Evolutionary conservation across 225 moss, liverwort and hornwort species (phyloP), one percentile per base, ranked within the genome.

Genomic region (Rhytidiadelphus loreus): DNA sequence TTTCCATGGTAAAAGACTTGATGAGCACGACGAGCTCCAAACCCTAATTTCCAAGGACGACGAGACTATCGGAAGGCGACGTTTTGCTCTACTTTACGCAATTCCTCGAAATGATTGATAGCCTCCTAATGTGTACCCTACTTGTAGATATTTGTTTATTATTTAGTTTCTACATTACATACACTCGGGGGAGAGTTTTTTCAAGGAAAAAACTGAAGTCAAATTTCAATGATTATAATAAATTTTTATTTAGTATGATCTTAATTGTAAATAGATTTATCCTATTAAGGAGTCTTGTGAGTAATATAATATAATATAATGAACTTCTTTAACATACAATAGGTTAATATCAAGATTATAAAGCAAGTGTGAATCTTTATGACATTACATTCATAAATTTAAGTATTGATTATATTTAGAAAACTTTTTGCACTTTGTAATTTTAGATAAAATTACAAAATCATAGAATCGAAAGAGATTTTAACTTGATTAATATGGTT

Each of bases 11-110:
- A 57, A 14, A 48, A 44, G 35, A 37, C 72, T 76, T 72, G 41
- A 43, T 39, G 41, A 57, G 76, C 56, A 56, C 76, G 83, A 77
- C 56, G 83, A 88, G 83, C 88, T 77, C 88, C 88, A 58, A 88
- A 88, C 65, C 88, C 88, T 88, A 88, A 88, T 76, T 76, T 22
- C 8, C 22, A 79, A 44, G 75, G 11, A 39, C 28, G 63, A 76
- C 75, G 75, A 28, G 76, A 61, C 69, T 26, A 16, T 18, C 44
- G 26, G 85, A 57, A 59, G 35, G 44, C 20, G 75, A 85, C 61
- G 85, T 85, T n/a, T 50, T 60, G 59, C 46, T 46, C 46, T 18
- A 46, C 32, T 58, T 58, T 13, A 46, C 12, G 8, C 57, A 58
- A 84, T 70, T 20, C 35, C 46, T 60, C 46, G 35, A 85, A 61